phyloP scores from a whole-genome alignment of 257 asterid species.

The Schizonepeta tenuifolia region DNA sequence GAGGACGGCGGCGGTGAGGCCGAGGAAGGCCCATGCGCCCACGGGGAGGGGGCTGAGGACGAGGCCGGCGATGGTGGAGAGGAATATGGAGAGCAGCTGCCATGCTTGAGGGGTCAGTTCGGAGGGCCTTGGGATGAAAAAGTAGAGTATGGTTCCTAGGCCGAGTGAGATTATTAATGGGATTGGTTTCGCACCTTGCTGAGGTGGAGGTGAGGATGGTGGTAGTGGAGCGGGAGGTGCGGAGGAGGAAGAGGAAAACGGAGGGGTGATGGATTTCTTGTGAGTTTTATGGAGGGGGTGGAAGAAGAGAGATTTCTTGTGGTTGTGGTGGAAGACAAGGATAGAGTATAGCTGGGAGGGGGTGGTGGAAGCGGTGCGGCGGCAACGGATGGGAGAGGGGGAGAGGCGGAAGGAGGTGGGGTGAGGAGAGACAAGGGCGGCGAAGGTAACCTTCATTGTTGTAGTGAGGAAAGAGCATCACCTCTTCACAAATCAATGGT shows the following conservation, averaged over 20 bases:
- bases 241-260: conserved; percentile 36
- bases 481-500: conserved; percentile 20
- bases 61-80: conserved; percentile 86
- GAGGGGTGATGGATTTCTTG: conserved; percentile 20
- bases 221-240: conserved; percentile 11
- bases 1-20: conserved; percentile 66
- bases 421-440: conserved; percentile 54
- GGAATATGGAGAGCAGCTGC: conserved; percentile 79
- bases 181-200: conserved; percentile 62
- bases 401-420: conserved; percentile 39
- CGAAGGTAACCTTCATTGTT: conserved; percentile 56
- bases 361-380: neutral
- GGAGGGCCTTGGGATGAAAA: conserved; percentile 62
- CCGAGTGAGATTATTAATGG: conserved; percentile 62
- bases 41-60: conserved; percentile 84
- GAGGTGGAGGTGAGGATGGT: conserved; percentile 21
- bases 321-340: conserved; percentile 34
- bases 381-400: conserved; percentile 29
- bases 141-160: conserved; percentile 57
- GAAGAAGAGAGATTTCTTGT: conserved; percentile 24
- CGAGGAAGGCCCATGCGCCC: conserved; percentile 92
- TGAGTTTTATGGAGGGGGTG: conserved; percentile 33
- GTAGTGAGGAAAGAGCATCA: neutral
- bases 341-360: conserved; percentile 22
- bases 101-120: conserved; percentile 76